Evolutionary conservation across 257 asterid genomes (phyloP), one percentile per base, ranked within the genome.

Genomic region (Petrea volubilis): DNA sequence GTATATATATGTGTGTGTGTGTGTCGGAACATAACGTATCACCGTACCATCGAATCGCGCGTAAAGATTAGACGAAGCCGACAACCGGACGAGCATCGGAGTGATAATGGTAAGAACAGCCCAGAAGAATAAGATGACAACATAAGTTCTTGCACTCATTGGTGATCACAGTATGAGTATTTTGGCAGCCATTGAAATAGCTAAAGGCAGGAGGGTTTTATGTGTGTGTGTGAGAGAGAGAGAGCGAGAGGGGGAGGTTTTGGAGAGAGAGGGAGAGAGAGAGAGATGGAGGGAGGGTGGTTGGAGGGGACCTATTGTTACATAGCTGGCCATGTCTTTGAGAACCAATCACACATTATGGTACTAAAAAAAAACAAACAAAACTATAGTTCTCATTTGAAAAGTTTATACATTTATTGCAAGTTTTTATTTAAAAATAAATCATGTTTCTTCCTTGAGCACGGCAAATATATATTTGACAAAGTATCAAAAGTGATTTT

Each of bases 81-180:
- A 86, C 60, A 86, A 53, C 18, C 90, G 88, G 13, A 92, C 64
- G 20, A 92, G 97, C 25, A 65, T 79, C 0, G 98, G 97, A 65
- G 97, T 90, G 71, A 92, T 73, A 3, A 86, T 57, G 56, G 90
- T 81, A 72, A 90, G 96, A 17, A 83, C 68, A 61, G 87, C 98
- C 98, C 98, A 92, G 78, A 80, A 80, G 74, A 81, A 71, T 62
- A 92, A 73, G 49, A 92, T 84, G 72, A 92, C 74, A 21, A 85
- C 78, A 43, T 90, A 68, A 7, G 57, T 82, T 86, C 97, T 88
- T 60, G 72, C 91, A 71, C 83, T 88, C 98, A 88, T 92, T 85
- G 80, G 73, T 73, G 50, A 38, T 38, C 43, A 59, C 50, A n/a
- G n/a, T 60, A 62, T n/a, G 51, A 34, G 12, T 52, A 55, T 69